Base-by-base conservation (phyloP, 176 grass and related monocot genomes). In the Oryza australiensis region DNA sequence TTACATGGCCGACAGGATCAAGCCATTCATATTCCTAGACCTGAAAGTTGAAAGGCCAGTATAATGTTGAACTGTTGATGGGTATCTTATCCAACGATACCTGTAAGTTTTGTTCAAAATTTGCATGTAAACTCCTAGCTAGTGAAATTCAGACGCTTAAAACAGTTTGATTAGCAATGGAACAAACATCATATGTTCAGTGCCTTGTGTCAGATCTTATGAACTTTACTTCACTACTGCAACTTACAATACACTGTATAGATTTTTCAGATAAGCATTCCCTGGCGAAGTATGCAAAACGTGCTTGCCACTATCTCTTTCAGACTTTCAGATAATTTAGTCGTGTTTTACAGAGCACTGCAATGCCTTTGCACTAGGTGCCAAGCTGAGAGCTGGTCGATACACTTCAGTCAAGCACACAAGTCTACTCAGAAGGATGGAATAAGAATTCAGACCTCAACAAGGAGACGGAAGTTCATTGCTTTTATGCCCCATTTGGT, bases 1-100 rank as follows among this genome's bases (percentile, higher is more conserved):
- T 81, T 74, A 28, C 51, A 68, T 76, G 82, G 76, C 70, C 51
- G 70, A 70, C 70, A 85, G 30, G 62, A 80, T 48, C 32, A 29
- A 33, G 49, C 40, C 49, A 60, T 65, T 84, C 81, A 68, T 67
- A 75, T 49, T 74, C 60, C 70, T 22, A 84, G 38, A 18, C 12
- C 26, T 24, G 34, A 80, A 80, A 73, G 60, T 23, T 59, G 12
- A 12, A 45, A 70, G 42, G 57, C 26, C 22, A 22, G 59, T 4
- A 24, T 24, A 60, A 20, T 57, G 43, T 8, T 38, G 12, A 73
- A 60, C 20, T 57, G 43, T 8, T 38, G 12, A 73, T 9, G 15
- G 14, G 70, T 75, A 62, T 75, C 48, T 59, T 62, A 18, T 29
- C 83, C 80, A 79, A 28, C 33, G 45, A 28, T 55, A 7, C 62